Conservation (phyloP, 257 asterid species). For the Solanum medicagineum region DNA sequence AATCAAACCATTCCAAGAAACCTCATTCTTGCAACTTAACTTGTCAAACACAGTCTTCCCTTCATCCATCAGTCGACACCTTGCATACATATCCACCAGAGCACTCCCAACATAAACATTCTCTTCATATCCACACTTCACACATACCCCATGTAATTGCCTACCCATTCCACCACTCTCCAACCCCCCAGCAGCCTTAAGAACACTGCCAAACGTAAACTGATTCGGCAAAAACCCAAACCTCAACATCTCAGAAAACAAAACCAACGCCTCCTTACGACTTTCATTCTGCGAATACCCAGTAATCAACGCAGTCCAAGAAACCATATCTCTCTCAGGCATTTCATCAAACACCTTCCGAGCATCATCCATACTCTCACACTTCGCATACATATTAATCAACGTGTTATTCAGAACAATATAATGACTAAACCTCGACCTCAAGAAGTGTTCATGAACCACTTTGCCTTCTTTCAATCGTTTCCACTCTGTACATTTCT, state of each 20-base stretch:
- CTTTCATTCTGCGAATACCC: constrained; percentile 55
- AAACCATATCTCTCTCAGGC: constrained; percentile 62
- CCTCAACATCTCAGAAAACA: constrained; percentile 43
- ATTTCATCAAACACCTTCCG: constrained; percentile 61
- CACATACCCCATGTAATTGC: constrained; percentile 47
- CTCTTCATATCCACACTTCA: constrained; percentile 42
- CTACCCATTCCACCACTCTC: constrained; percentile 31
- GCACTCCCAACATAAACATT: constrained; percentile 72
- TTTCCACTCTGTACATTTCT: constrained; percentile 41
- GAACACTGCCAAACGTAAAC: constrained; percentile 65
- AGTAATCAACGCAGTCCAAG: constrained; percentile 60
- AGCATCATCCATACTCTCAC: constrained; percentile 38
- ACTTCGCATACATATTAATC: constrained; percentile 48
- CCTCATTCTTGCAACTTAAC: constrained; percentile 46
- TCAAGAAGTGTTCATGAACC: constrained; percentile 45
- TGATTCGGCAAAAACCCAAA: constrained; percentile 46
- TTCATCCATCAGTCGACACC: constrained; percentile 40
- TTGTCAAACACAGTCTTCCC: constrained; percentile 39
- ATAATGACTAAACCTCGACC: constrained; percentile 27
- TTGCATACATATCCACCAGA: constrained; percentile 62
- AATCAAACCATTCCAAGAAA: constrained; percentile 74
- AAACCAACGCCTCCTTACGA: constrained; percentile 24
- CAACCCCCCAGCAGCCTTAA: constrained; percentile 51
- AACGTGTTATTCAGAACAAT: constrained; percentile 28
- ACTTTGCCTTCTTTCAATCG: constrained; percentile 38